A percentile compares a stretch with the other conserved stretches of the same genome.
These are phyloP conservation scores for Niebla homalea DNA, from an alignment of 495 filamentous ascomycete genomes.

Conservation along the genomic window DNA sequence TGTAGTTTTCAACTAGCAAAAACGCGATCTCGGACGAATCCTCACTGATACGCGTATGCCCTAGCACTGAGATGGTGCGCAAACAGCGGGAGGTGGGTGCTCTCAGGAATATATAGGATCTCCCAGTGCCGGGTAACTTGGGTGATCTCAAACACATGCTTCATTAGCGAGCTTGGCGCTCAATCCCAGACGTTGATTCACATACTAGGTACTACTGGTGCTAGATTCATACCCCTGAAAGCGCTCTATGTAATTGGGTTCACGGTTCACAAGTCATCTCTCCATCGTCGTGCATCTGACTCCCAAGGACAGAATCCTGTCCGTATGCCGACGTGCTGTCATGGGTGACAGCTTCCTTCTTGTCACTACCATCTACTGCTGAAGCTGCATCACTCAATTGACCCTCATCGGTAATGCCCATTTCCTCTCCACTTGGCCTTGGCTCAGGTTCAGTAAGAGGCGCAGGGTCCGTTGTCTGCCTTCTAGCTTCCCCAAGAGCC, in stretches of 20 bases:
- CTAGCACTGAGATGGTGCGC: constrained; percentile 19
- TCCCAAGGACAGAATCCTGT: constrained; percentile 12
- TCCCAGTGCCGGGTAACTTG: not conserved
- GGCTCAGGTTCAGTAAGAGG: not conserved
- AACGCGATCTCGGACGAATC: constrained; percentile 42
- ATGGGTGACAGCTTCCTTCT: constrained; percentile 1
- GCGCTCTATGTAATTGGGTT: not conserved
- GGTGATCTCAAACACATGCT: not conserved
- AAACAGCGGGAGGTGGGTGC: constrained; percentile 1
- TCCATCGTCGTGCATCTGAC: constrained; percentile 9
- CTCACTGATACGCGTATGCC: constrained; percentile 40
- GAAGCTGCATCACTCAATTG: not conserved
- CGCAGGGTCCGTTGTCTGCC: not conserved
- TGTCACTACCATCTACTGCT: not conserved
- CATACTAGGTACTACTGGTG: not conserved
- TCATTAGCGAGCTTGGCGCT: not conserved
- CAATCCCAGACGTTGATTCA: not conserved
- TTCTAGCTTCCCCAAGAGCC: constrained; percentile 25
- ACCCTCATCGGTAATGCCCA: not conserved
- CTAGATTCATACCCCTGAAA: not conserved
- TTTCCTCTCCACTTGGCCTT: not conserved
- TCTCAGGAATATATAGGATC: too few relatives aligned
- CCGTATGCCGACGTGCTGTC: not conserved
- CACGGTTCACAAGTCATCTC: not conserved
- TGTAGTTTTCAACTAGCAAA: constrained; percentile 49